Conservation (phyloP, 352 stramenopile genomes). For the Phytopythium kandeliae region DNA sequence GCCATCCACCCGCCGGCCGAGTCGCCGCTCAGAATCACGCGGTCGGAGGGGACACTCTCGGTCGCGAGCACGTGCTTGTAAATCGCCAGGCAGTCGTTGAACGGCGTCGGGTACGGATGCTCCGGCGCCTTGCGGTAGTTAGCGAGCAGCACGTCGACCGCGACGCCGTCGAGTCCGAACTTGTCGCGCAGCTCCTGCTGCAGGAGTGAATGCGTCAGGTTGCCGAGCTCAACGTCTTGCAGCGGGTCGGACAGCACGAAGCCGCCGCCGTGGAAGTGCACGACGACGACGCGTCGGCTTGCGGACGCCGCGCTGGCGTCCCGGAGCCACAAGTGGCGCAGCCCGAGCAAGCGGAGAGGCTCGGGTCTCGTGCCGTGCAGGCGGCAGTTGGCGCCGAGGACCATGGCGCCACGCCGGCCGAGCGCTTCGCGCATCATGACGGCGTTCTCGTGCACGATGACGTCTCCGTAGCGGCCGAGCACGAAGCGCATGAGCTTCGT, state of each 20-base stretch:
- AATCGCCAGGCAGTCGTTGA: constrained; percentile 36
- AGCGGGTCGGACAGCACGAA: constrained; percentile 27
- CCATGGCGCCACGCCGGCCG: constrained; percentile 15
- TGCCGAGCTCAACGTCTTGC: constrained; percentile 20
- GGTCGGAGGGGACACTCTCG: constrained; percentile 16
- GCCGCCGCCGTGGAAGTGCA: constrained; percentile 41
- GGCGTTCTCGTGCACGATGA: constrained; percentile 18
- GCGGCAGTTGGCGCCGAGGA: constrained; percentile 16
- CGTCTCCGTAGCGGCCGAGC: constrained; percentile 25
- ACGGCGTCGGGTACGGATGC: constrained; percentile 25
- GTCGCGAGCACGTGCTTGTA: constrained; percentile 30
- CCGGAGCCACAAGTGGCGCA: constrained; percentile 38
- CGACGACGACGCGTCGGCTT: constrained; percentile 23
- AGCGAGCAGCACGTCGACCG: constrained; percentile 34
- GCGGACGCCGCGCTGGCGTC: constrained; percentile 2
- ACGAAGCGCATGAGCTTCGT: constrained; percentile 26
- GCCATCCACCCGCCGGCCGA: constrained; percentile 37
- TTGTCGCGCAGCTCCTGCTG: constrained; percentile 15
- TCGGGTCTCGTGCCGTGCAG: constrained; percentile 15
- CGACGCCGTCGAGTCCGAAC: constrained; percentile 12
- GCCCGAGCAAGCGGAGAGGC: constrained; percentile 19
- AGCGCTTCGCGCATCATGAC: constrained; percentile 20
- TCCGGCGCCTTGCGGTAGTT: constrained; percentile 54
- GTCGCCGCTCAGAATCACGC: constrained; percentile 35
- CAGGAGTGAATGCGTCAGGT: constrained; percentile 15